Evolutionary conservation across 2,329 filamentous ascomycete species (phyloP), one percentile per base, ranked within the genome.

Genomic region (Aspergillus phoenicis): DNA sequence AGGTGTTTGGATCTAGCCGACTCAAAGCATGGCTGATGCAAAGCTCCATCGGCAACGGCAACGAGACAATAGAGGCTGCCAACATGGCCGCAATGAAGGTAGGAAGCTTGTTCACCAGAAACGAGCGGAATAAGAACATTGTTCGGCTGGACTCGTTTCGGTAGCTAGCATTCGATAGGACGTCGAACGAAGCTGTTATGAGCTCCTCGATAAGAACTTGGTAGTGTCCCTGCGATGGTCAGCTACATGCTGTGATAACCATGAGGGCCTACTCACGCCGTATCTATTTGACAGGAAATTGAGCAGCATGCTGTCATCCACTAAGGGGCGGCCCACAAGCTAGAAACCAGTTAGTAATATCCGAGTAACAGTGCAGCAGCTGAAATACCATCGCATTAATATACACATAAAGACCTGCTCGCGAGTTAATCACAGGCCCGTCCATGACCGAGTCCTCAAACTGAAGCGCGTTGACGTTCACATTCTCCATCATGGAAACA

Each of bases 161-260:
- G 67, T 95, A 91, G 64, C 94, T 90, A 5, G 90, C 90, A 70
- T 96, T 96, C 38, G 93, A 91, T 15, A 99, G 82, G 5, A 96
- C 85, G 69, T 98, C 93, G 70, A 99, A 98, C 0, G 93, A 89
- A 1, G 93, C 91, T 8, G 94, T 85, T 45, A 98, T 90, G 2
- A 98, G 82, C 69, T 97, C 93, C 57, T 92, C 87, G 0, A 91
- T 87, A 48, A 92, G 87, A 11, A 86, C 84, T 74, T 94, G 90
- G 45, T 90, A 84, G 69, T 97, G 90, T 41, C 89, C 90, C 85
- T 93, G 58, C 4, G 2, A 15, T 7, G 33, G 61, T 68, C 20
- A 63, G 61, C 49, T 24, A 49, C 5, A 13, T 13, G 17, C 20
- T 26, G 45, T 0, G 4, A 51, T 20, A 30, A 26, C 15, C n/a